Percentiles rank a stretch among this genome's conserved stretches.
Conservation (phyloP, 2,329 filamentous ascomycete genomes). For the Allantophomopsis lycopodina region DNA sequence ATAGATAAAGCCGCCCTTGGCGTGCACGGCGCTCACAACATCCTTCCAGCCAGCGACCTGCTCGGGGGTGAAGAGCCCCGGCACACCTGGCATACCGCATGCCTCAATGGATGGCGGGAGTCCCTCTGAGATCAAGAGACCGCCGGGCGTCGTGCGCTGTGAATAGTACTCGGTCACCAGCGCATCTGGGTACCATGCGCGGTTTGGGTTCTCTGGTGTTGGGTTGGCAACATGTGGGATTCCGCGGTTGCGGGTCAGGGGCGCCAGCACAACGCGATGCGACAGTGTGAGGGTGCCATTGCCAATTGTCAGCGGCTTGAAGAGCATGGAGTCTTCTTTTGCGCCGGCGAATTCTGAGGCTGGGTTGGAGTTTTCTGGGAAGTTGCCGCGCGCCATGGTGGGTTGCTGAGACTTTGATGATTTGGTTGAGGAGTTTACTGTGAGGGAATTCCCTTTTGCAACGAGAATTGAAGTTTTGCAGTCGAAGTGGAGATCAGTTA, state of each 20-base stretch:
- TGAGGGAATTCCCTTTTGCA: no score
- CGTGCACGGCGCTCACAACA: constrained; percentile 41
- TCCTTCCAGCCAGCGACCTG: constrained; percentile 40
- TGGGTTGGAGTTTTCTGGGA: constrained; percentile 2
- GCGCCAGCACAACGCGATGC: constrained; percentile 36
- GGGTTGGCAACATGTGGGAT: constrained; percentile 17
- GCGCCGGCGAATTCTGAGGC: constrained; percentile 1
- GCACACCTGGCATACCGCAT: constrained; percentile 21
- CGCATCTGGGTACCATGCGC: constrained; percentile 24
- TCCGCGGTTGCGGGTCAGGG: constrained; percentile 36
- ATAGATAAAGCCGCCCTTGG: constrained; percentile 40
- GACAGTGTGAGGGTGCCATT: constrained; percentile 27
- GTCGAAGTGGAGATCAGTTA: no score
- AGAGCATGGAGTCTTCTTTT: constrained; percentile 16
- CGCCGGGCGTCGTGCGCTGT: constrained; percentile 35
- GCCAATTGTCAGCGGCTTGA: constrained; percentile 26
- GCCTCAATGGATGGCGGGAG: constrained; percentile 26
- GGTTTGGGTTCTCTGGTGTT: constrained; percentile 28
- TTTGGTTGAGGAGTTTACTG: no score
- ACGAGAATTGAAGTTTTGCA: no score
- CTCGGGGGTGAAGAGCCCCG: constrained; percentile 35
- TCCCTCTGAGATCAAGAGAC: constrained; percentile 37
- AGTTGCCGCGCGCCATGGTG: no score
- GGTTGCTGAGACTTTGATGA: no score
- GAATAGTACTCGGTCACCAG: constrained; percentile 31